Evolutionary conservation across 768 basidiomycete species (phyloP).

Genomic region (Suillus discolor): DNA sequence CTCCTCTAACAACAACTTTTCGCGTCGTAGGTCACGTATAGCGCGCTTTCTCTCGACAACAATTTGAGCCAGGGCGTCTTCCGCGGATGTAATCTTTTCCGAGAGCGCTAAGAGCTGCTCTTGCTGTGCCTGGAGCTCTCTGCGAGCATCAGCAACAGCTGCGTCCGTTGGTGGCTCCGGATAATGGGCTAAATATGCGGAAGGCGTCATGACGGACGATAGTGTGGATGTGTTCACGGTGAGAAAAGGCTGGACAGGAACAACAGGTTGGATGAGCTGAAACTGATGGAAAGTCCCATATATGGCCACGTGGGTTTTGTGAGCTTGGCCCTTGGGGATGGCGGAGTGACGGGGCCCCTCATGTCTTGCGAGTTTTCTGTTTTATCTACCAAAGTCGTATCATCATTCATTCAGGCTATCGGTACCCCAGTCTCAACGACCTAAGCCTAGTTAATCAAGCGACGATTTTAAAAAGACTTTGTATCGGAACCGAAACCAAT

Average conservation of each 20-base stretch:
- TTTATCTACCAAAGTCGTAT: neutral
- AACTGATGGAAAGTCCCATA: conserved; percentile 25
- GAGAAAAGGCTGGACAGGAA: conserved; percentile 14
- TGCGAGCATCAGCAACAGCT: conserved; percentile 54
- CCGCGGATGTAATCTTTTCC: conserved; percentile 52
- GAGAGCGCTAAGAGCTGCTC: conserved; percentile 36
- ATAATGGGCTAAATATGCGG: conserved; percentile 29
- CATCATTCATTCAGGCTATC: neutral
- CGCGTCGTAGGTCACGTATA: conserved; percentile 56
- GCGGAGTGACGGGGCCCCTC: conserved; percentile 5
- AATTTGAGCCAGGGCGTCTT: conserved; percentile 59
- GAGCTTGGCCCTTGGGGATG: conserved; percentile 1
- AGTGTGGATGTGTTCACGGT: conserved; percentile 5
- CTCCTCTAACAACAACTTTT: conserved; percentile 51
- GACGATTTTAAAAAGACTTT: neutral
- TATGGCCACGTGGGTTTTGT: conserved; percentile 25
- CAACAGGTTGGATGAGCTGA: conserved; percentile 11
- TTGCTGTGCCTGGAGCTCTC: conserved; percentile 39
- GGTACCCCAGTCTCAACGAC: neutral
- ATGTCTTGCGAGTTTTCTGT: neutral
- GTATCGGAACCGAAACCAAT: neutral
- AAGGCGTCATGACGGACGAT: conserved; percentile 19
- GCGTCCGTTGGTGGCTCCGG: conserved; percentile 63
- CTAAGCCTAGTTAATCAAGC: neutral
- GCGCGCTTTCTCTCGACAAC: conserved; percentile 53